Evolutionary conservation across 2,329 filamentous ascomycete genomes (phyloP).

Genomic region (Pyricularia sp.): DNA sequence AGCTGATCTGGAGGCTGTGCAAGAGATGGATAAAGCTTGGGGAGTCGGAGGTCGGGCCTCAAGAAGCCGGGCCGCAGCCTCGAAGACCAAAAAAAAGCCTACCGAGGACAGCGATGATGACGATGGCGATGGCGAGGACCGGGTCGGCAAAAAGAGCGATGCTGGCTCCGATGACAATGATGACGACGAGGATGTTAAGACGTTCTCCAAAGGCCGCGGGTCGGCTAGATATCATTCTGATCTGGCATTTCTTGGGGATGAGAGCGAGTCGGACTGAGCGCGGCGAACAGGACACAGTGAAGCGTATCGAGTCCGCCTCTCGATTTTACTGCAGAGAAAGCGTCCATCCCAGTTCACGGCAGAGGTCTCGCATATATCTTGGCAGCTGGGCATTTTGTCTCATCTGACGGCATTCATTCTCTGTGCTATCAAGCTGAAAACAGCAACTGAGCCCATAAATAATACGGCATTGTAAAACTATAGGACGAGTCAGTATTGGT

Average conservation of each 20-base stretch:
- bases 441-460: conserved; percentile 90
- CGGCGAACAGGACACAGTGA: neutral
- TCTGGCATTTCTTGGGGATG: conserved; percentile 54
- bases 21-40: conserved; percentile 71
- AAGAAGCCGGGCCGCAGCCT: conserved; percentile 23
- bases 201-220: conserved; percentile 28
- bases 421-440: conserved; percentile 88
- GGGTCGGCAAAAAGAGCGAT: conserved; percentile 16
- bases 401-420: conserved; percentile 47
- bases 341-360: neutral
- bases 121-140: conserved; percentile 15
- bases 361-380: neutral
- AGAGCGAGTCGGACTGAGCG: conserved; percentile 50
- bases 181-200: conserved; percentile 19
- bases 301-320: neutral
- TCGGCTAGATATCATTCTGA: conserved; percentile 34
- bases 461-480: conserved; percentile 97
- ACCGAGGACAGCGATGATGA: conserved; percentile 23
- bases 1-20: conserved; percentile 72
- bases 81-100: conserved; percentile 17
- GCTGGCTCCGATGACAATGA: conserved; percentile 11
- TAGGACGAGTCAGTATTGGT: conserved; percentile 4
- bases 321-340: neutral
- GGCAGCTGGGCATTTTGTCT: neutral
- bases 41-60: conserved; percentile 37